These are phyloP conservation scores for Aspergillus amoenus DNA, from an alignment of 2,329 filamentous ascomycete genomes.

Conservation along the genomic window DNA sequence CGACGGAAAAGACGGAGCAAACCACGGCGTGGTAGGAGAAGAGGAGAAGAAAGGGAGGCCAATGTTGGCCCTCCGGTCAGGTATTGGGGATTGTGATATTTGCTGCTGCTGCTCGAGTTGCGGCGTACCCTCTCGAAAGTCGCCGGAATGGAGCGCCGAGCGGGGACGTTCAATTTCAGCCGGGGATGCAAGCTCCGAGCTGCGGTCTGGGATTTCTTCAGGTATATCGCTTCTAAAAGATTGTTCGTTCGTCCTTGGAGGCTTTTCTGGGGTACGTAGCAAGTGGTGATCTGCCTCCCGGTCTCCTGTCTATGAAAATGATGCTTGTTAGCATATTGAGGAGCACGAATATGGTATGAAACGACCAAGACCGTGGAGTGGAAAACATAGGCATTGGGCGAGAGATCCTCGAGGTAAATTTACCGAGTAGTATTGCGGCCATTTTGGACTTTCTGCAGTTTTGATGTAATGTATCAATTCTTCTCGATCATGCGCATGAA, in stretches of 20 bases:
- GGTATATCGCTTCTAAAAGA: conserved; percentile 15
- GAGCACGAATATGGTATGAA: neutral
- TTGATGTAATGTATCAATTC: conserved; percentile 85
- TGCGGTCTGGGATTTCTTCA: conserved; percentile 30
- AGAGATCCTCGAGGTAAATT: conserved; percentile 20
- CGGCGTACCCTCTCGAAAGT: conserved; percentile 54
- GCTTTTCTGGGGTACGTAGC: conserved; percentile 27
- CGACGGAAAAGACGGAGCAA: conserved; percentile 32
- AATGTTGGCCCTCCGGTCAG: conserved; percentile 14
- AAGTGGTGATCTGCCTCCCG: conserved; percentile 10
- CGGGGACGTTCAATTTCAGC: conserved; percentile 75
- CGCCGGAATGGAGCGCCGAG: conserved; percentile 67
- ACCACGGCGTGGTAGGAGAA: conserved; percentile 60
- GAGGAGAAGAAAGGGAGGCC: conserved; percentile 35
- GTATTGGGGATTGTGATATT: conserved; percentile 21
- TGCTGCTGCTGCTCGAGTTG: conserved; percentile 27
- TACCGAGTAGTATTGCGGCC: conserved; percentile 66
- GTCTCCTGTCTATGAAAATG: conserved; percentile 12
- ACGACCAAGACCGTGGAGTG: neutral
- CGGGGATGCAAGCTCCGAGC: conserved; percentile 52
- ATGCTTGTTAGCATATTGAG: neutral
- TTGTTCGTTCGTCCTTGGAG: conserved; percentile 18
- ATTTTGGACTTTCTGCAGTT: conserved; percentile 71
- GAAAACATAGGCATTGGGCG: neutral
- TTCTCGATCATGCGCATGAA: conserved; percentile 57